These are phyloP conservation scores for Tolypocladium tundrense DNA, from an alignment of 2,329 filamentous ascomycete genomes.

Conservation along the genomic window DNA sequence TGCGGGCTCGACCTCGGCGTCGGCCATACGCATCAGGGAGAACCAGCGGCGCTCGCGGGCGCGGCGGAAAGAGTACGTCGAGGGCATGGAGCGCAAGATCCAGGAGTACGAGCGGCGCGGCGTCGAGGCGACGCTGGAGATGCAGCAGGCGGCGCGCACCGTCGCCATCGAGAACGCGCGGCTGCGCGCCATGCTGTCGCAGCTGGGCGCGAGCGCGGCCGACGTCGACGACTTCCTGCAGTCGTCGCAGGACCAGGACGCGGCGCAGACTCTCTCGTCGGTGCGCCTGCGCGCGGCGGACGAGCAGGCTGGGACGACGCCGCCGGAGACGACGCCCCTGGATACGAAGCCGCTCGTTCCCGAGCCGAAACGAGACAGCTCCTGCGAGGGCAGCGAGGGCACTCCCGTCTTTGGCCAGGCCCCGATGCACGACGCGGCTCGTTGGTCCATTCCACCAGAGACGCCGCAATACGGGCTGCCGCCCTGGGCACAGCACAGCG, in stretches of 20 bases:
- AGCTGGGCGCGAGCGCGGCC: slow-evolving; percentile 25
- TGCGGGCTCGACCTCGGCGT: slow-evolving; percentile 16
- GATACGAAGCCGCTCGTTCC: neutral
- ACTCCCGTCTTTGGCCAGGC: neutral
- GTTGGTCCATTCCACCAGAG: neutral
- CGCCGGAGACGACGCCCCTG: neutral
- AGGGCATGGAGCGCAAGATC: slow-evolving; percentile 34
- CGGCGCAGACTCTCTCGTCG: slow-evolving; percentile 13
- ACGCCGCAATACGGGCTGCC: neutral
- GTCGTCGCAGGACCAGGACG: slow-evolving; percentile 21
- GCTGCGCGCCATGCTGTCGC: slow-evolving; percentile 30
- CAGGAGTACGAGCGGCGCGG: slow-evolving; percentile 37
- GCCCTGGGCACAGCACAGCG: neutral
- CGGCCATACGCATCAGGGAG: slow-evolving; percentile 32
- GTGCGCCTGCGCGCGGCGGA: slow-evolving; percentile 1
- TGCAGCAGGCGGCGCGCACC: slow-evolving; percentile 41
- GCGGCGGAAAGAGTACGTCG: slow-evolving; percentile 38
- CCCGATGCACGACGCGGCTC: neutral
- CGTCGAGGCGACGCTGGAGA: slow-evolving; percentile 37
- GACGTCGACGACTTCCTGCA: slow-evolving; percentile 30
- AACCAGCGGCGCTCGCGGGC: slow-evolving; percentile 44
- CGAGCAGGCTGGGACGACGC: neutral
- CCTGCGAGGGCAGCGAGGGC: neutral
- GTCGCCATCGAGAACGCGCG: slow-evolving; percentile 38
- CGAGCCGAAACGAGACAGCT: neutral